Base-by-base conservation (phyloP, 768 basidiomycete genomes). In the Leccinum pellstonianum region DNA sequence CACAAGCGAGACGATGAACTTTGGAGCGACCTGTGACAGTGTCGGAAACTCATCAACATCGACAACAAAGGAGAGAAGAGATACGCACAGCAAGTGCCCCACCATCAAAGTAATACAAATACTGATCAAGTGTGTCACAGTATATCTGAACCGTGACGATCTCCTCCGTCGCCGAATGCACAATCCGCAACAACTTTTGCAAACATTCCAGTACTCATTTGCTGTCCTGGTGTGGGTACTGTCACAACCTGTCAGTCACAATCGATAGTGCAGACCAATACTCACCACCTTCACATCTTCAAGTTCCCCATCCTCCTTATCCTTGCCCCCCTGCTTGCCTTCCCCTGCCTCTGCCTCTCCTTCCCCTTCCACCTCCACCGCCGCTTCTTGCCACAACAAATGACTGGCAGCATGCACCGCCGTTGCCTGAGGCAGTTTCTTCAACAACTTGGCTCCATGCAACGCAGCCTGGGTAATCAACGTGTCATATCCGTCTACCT, bases 401-500 rank as follows among this genome's bases (percentile, higher is more conserved):
- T 99, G 97, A 72, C 95, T 97, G 8, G 97, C 97, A 31, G 94
- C 80, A 52, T 91, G 87, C 21, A 98, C 97, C 5, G 96, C 97
- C 9, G 88, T 92, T 12, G 95, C 90, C 75, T 98, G 97, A 73
- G 98, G 96, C 12, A 93, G 93, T 82, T 99, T 98, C 83, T 99
- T 99, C 74, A 99, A 74, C 63, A 98, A 76, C 76, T 96, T 96
- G 31, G 47, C 47, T 2, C 47, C 95, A 73, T 99, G 97, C 64
- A 98, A 77, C 6, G 96, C 96, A n/a, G 96, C 97, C 76, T 99
- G 98, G 27, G 97, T 98, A 68, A 98, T 94, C 62, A 99, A 77
- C 3, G 96, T 98, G 69, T 98, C 97, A 70, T 97, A 98, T 73
- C 96, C 96, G 68, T 99, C 97, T 52, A 83, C 83, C 37, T 88